phyloP scores from a whole-genome alignment of 805 yeast genomes.

The Candida ovalis region DNA sequence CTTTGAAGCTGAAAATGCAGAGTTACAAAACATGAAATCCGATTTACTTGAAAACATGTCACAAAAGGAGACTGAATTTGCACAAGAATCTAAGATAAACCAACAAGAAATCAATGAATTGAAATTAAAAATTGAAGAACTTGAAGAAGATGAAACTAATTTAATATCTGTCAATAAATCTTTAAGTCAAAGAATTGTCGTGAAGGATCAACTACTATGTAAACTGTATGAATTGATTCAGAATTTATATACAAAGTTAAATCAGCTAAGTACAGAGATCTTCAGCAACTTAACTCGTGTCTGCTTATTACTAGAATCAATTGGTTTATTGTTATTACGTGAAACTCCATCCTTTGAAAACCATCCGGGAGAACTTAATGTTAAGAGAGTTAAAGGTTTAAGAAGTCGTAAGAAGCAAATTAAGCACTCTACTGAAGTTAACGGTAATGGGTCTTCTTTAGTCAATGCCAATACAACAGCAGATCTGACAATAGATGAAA shows the following conservation, averaged over 20 bases:
- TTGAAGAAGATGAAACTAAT: slow-evolving; percentile 45
- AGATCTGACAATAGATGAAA: slow-evolving; percentile 24
- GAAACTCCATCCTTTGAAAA: slow-evolving; percentile 31
- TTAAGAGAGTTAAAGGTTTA: slow-evolving; percentile 79
- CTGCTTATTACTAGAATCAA: slow-evolving; percentile 62
- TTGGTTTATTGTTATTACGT: slow-evolving; percentile 67
- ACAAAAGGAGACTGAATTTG: slow-evolving; percentile 56
- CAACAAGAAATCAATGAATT: slow-evolving; percentile 49
- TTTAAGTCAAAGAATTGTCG: slow-evolving; percentile 23
- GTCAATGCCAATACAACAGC: slow-evolving; percentile 29
- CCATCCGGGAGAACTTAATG: slow-evolving; percentile 36
- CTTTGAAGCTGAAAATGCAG: slow-evolving; percentile 13
- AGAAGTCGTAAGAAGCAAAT: slow-evolving; percentile 40
- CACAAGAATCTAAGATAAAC: slow-evolving; percentile 46
- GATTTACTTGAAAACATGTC: slow-evolving; percentile 68
- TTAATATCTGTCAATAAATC: slow-evolving; percentile 41
- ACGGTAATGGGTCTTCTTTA: slow-evolving; percentile 2
- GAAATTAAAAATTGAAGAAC: slow-evolving; percentile 40
- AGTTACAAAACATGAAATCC: slow-evolving; percentile 43
- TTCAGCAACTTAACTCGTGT: slow-evolving; percentile 40
- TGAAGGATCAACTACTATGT: slow-evolving; percentile 23
- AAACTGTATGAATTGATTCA: slow-evolving; percentile 21
- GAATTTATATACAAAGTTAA: slow-evolving; percentile 32
- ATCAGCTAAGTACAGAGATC: slow-evolving; percentile 37
- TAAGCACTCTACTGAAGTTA: slow-evolving; percentile 15